These are phyloP conservation scores for Rhodosporidiobolus sp. DNA, from an alignment of 768 basidiomycete species.

Conservation along the genomic window DNA sequence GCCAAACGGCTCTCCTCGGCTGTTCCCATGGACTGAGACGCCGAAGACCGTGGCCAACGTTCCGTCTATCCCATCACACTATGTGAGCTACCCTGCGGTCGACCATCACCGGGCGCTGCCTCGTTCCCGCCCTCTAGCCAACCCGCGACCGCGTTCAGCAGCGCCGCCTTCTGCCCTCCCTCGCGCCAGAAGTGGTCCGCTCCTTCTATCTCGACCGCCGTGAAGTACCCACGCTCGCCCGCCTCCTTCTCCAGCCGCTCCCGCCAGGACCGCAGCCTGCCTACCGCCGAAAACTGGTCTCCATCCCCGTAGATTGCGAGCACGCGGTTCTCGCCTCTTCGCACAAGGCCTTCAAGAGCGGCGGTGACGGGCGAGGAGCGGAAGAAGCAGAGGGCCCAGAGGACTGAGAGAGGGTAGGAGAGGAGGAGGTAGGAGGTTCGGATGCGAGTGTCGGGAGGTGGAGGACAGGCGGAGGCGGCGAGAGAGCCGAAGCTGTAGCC, in stretches of 20 bases:
- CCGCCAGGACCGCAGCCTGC: slow-evolving; percentile 27
- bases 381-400: slow-evolving; percentile 41
- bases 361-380: background rate
- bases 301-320: slow-evolving; percentile 28
- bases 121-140: slow-evolving; percentile 8
- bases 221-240: background rate
- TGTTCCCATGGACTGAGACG: no score
- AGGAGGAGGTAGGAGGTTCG: slow-evolving; percentile 35
- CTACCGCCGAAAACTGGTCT: slow-evolving; percentile 37
- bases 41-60: no score
- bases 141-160: background rate
- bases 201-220: slow-evolving; percentile 24
- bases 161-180: background rate
- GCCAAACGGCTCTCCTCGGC: no score
- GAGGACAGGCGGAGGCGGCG: slow-evolving; percentile 24
- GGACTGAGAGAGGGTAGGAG: slow-evolving; percentile 43
- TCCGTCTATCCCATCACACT: no score
- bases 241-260: background rate
- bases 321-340: background rate
- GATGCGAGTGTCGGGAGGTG: background rate
- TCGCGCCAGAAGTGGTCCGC: slow-evolving; percentile 43
- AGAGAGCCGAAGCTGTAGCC: slow-evolving; percentile 44
- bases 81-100: no score
- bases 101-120: no score
- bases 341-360: background rate